Evolutionary conservation across 148 eudicot genomes (phyloP), one percentile per base, ranked within the genome.

Genomic region (Selenicereus undatus): DNA sequence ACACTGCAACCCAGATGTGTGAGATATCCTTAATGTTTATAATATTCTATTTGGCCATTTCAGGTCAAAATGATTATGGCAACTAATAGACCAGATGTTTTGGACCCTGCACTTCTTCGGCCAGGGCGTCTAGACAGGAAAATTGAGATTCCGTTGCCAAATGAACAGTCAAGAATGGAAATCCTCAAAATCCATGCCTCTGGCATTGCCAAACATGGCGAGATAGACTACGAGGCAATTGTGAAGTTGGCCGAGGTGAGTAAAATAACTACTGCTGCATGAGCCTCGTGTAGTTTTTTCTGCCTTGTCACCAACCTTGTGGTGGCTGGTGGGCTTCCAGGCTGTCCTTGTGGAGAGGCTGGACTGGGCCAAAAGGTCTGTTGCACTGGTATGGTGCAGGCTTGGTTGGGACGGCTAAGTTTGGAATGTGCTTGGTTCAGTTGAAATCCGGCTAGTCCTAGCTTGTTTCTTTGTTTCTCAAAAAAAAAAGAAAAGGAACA

Each of bases 21-120:
- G 39, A 21, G 68, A n/a, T 4, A 30, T 14, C 29, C 13, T 10
- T 56, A 45, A 30, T 45, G 45, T 69, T 36, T 52, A 65, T 64
- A 8, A 76, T 35, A 11, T 39, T 14, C 26, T 42, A 36, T 39
- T 56, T 72, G 36, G 65, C 35, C 29, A 11, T 12, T 74, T 48
- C 84, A 85, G 97, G 97, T 93, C 18, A 92, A 92, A 86, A 94
- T 96, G 97, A 96, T 96, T 4, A 96, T 97, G 99, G 99, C 98
- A 56, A 97, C 99, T 75, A 97, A 97, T 81, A 89, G 98, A 82
- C 99, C 98, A 35, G 98, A 97, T 92, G 99, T 97, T 65, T 79
- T 97, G 73, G 99, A 97, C 87, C 99, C 99, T 65, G 99, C 99
- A 26, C 99, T 97, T 86, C 99, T 97, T 78, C 97, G 99, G 58